Base-by-base conservation (phyloP, 148 eudicot genomes). In the Chenopodium formosanum region DNA sequence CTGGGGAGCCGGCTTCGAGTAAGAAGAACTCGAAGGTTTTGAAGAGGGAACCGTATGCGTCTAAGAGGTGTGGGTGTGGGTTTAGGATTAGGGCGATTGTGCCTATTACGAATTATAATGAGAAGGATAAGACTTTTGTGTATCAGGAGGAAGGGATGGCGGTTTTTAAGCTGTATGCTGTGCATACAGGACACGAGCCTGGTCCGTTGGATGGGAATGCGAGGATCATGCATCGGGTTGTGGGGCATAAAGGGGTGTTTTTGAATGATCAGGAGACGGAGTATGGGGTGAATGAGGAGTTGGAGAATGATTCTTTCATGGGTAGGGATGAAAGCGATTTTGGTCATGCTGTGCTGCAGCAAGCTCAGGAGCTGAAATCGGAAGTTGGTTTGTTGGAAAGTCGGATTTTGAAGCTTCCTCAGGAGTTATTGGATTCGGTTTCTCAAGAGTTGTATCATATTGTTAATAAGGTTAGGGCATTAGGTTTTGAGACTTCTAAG, bases 151-250 rank as follows among this genome's bases (percentile, higher is more conserved):
- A 95, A 82, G 99, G 99, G 64, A 86, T 88, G 50, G 97, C 99
- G 13, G 94, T 95, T 27, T 95, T 95, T 73, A 95, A 94, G 95
- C 65, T 95, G 78, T 95, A 93, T 87, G 97, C 99, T 2, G 97
- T 93, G 67, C 99, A 95, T 85, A 85, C 99, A 13, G 99, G 99
- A 62, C 99, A 95, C 82, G 97, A 95, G 75, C 99, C 99, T 0
- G 99, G 99, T 67, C 97, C 99, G 1, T 86, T 89, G 87, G 99
- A 95, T 83, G 99, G 99, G 67, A 95, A 94, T 84, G 99, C 99
- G 1, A 91, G 99, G 92, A 95, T 95, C 53, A 94, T 95, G 94
- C 99, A 95, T 86, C 90, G 99, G 25, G 88, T 92, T 75, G 92
- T 94, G 29, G 99, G 99, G 53, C 91, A 93, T 62, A 95, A 91